Evolutionary conservation across 768 basidiomycete species (phyloP).

Genomic region (Naganishia onofrii): DNA sequence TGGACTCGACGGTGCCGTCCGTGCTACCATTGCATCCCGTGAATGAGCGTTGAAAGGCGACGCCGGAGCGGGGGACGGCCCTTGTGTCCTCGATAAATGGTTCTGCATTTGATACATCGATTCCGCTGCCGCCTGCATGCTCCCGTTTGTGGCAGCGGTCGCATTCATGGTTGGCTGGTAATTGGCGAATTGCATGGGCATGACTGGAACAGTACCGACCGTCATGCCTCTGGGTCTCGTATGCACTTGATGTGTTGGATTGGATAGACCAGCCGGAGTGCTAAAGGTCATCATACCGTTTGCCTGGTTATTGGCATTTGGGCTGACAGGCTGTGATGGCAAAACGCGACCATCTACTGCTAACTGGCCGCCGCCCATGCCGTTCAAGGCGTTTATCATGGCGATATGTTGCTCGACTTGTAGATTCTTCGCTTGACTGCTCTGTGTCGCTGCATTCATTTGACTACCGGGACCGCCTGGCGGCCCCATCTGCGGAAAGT

Average conservation of each 20-base stretch:
- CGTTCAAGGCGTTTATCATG: constrained; percentile 30
- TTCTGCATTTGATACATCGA: not conserved
- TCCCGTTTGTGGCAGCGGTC: not conserved
- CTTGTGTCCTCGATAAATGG: constrained; percentile 48
- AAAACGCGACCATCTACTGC: constrained; percentile 5
- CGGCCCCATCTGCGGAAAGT: constrained; percentile 8
- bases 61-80: constrained; percentile 4
- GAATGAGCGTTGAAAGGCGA: constrained; percentile 31
- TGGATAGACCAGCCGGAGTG: constrained; percentile 13
- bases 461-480: not conserved
- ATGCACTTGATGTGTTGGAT: not conserved
- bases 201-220: constrained; percentile 8
- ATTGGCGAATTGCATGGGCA: constrained; percentile 7
- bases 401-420: constrained; percentile 53
- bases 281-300: constrained; percentile 20
- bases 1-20: constrained; percentile 49
- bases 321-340: not conserved
- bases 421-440: constrained; percentile 24
- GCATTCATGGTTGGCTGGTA: not conserved
- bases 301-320: not conserved
- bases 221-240: constrained; percentile 17
- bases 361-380: constrained; percentile 3
- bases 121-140: constrained; percentile 11
- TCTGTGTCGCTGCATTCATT: constrained; percentile 6
- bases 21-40: constrained; percentile 49